phyloP scores from a whole-genome alignment of 2,329 filamentous ascomycete genomes.

The Camptophora hylomeconis region DNA sequence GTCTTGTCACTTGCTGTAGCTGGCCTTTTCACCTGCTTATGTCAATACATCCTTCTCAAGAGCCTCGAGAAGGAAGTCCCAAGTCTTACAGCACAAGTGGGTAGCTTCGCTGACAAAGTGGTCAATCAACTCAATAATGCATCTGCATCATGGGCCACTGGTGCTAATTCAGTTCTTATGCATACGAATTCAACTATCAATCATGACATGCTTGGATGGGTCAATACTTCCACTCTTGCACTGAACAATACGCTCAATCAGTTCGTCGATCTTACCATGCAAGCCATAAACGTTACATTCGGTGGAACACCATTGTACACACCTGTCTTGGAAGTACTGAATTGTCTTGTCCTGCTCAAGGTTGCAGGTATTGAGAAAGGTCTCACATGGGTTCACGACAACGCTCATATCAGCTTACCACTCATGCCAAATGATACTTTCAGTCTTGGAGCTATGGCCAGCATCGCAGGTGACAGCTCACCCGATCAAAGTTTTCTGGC shows the following conservation, averaged over 20 bases:
- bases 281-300: conserved; percentile 63
- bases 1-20: conserved; percentile 71
- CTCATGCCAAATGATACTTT: conserved; percentile 68
- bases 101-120: conserved; percentile 66
- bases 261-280: conserved; percentile 66
- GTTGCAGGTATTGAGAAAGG: conserved; percentile 72
- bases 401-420: conserved; percentile 74
- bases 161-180: conserved; percentile 60
- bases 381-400: conserved; percentile 82
- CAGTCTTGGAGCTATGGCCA: conserved; percentile 58
- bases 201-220: conserved; percentile 71
- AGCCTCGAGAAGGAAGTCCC: conserved; percentile 65
- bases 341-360: conserved; percentile 82
- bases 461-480: conserved; percentile 36
- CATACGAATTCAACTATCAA: conserved; percentile 62
- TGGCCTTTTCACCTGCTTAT: conserved; percentile 69
- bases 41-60: conserved; percentile 66
- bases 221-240: conserved; percentile 67
- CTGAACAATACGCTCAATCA: conserved; percentile 75
- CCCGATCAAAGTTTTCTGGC: conserved; percentile 58
- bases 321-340: conserved; percentile 65
- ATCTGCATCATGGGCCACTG: conserved; percentile 62
- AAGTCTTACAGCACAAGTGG: conserved; percentile 58
- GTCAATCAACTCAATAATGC: conserved; percentile 59
- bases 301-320: conserved; percentile 68